Percentiles rank a stretch among this genome's conserved stretches.
Conservation (phyloP, 768 basidiomycete species). For the Dictyophora rubrovolvata region DNA sequence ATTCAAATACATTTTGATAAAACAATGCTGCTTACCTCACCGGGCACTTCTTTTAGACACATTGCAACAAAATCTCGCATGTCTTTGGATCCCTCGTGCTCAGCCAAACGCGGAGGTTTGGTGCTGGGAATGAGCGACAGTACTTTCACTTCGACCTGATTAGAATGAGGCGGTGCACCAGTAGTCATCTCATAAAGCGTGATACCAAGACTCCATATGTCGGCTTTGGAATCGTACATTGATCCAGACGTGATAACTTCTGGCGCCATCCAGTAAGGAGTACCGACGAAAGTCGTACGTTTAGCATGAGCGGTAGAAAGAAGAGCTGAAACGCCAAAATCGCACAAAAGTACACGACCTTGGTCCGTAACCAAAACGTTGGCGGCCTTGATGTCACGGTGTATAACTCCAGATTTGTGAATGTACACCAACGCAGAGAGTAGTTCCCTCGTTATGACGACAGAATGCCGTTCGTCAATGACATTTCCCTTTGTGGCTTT, state of each 20-base stretch:
- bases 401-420: conserved; percentile 90
- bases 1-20: conserved; percentile 1
- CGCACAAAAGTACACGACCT: conserved; percentile 91
- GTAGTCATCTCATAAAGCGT: conserved; percentile 94
- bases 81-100: conserved; percentile 71
- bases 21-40: conserved; percentile 43
- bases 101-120: conserved; percentile 70
- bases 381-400: conserved; percentile 96
- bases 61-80: conserved; percentile 80
- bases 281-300: conserved; percentile 92
- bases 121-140: conserved; percentile 83
- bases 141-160: conserved; percentile 69
- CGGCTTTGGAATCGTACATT: conserved; percentile 94
- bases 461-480: conserved; percentile 84
- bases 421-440: conserved; percentile 80
- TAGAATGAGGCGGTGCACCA: conserved; percentile 89
- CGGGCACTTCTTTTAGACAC: conserved; percentile 74
- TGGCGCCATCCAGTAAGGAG: conserved; percentile 99
- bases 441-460: conserved; percentile 82
- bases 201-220: conserved; percentile 97
- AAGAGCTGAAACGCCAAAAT: conserved; percentile 96
- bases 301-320: conserved; percentile 79
- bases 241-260: conserved; percentile 86
- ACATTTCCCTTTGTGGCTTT: conserved; percentile 67
- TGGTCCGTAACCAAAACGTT: conserved; percentile 85